Conservation (phyloP, 176 grass and related monocot species). For the Puccinellia tenuiflora region DNA sequence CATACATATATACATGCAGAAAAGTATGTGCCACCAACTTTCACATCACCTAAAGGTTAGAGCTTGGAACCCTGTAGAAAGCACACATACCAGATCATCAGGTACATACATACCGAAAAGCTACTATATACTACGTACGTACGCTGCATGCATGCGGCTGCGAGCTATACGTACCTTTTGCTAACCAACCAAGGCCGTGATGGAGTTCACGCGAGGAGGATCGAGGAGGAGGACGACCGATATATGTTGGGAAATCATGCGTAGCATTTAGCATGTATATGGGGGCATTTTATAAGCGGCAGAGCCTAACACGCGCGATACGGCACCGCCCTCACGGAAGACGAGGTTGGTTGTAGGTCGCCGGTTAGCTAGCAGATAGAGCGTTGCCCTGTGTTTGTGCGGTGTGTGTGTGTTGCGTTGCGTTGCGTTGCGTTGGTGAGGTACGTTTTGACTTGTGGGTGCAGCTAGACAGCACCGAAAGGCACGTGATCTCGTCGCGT, state of each 20-base stretch:
- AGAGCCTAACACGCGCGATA: neutral
- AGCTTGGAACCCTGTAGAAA: neutral
- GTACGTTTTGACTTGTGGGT: conserved; percentile 11
- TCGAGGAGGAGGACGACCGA: neutral
- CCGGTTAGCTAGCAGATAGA: neutral
- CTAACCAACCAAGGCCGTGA: neutral
- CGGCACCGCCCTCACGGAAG: neutral
- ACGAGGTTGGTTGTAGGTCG: neutral
- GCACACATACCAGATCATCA: neutral
- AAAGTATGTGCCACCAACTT: neutral
- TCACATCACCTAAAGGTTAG: neutral
- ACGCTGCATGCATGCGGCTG: neutral
- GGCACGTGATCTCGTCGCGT: neutral
- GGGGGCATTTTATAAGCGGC: neutral
- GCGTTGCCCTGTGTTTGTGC: neutral
- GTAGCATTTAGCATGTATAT: neutral
- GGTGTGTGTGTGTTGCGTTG: neutral
- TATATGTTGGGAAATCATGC: neutral
- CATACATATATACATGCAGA: neutral
- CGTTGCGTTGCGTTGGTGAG: neutral
- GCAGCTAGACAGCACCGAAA: neutral
- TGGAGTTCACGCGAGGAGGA: neutral
- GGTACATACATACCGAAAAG: neutral
- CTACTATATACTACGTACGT: too few relatives aligned
- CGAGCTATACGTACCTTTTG: neutral